Conservation (phyloP, 345 rosid genomes). For the Geranium rotundifolium region DNA sequence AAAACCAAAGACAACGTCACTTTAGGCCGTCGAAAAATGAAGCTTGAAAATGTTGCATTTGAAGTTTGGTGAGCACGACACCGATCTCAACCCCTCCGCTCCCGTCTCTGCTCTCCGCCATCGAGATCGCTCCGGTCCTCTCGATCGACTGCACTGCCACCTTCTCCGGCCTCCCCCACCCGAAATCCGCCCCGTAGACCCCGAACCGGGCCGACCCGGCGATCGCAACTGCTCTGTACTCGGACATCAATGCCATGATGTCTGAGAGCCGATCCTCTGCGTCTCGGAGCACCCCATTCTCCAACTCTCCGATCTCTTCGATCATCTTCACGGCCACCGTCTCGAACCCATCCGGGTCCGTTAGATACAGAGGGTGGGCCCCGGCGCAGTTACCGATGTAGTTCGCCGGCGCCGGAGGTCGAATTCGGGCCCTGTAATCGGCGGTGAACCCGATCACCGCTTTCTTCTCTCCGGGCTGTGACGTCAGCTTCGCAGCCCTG, state of each 20-base stretch:
- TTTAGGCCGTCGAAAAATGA: no score
- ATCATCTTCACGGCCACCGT: slow-evolving; percentile 8
- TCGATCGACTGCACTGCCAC: no score
- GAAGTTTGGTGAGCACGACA: no score
- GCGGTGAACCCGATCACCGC: slow-evolving; percentile 14
- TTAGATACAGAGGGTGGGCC: neutral
- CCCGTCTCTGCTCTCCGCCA: no score
- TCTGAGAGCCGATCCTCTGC: slow-evolving; percentile 5
- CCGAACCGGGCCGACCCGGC: slow-evolving; percentile 13
- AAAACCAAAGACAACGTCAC: no score
- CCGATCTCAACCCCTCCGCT: no score
- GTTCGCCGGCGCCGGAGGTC: slow-evolving; percentile 26
- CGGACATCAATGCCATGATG: neutral
- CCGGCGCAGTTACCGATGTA: slow-evolving; percentile 35
- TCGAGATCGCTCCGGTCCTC: no score
- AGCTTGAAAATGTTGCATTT: no score
- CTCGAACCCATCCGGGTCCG: slow-evolving; percentile 1
- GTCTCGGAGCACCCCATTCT: neutral
- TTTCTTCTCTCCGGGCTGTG: slow-evolving; percentile 9
- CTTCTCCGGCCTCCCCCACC: no score
- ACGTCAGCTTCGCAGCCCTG: neutral
- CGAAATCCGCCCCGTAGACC: no score
- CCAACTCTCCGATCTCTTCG: slow-evolving; percentile 7
- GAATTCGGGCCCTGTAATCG: slow-evolving; percentile 24
- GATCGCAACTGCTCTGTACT: neutral